Evolutionary conservation across 2,329 filamentous ascomycete species (phyloP).

Genomic region (Colletotrichum gloeosporioides): DNA sequence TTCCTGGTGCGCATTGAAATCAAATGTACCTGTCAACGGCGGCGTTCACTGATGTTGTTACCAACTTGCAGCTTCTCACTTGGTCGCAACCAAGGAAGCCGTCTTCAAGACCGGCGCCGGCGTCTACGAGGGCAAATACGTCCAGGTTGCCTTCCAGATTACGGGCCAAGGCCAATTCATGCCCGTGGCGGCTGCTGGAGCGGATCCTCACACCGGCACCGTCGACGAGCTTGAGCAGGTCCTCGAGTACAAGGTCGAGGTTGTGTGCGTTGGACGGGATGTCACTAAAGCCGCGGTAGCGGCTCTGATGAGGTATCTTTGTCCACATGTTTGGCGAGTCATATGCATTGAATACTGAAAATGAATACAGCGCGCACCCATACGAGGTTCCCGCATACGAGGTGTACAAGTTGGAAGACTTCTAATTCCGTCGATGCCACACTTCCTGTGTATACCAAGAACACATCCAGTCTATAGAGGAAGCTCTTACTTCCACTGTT

Average conservation of each 20-base stretch:
- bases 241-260: slow-evolving; percentile 52
- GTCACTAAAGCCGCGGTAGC: slow-evolving; percentile 46
- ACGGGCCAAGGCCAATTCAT: slow-evolving; percentile 52
- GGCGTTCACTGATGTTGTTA: not conserved
- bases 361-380: slow-evolving; percentile 26
- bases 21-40: not conserved
- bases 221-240: slow-evolving; percentile 49
- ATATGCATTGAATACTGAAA: not conserved
- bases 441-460: not conserved
- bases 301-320: slow-evolving; percentile 50
- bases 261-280: slow-evolving; percentile 49
- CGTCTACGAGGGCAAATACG: slow-evolving; percentile 29
- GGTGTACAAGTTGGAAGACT: slow-evolving; percentile 29
- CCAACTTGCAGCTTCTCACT: slow-evolving; percentile 3
- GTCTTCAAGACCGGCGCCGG: slow-evolving; percentile 30
- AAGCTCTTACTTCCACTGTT: not conserved
- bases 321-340: not conserved
- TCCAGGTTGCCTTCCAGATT: slow-evolving; percentile 30
- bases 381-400: slow-evolving; percentile 31
- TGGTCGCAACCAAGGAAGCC: slow-evolving; percentile 26
- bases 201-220: slow-evolving; percentile 52
- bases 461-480: not conserved
- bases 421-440: slow-evolving; percentile 14
- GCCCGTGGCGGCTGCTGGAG: slow-evolving; percentile 40
- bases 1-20: slow-evolving; percentile 13